A percentile compares a stretch with the other conserved stretches of the same genome.
Conservation (phyloP, 2,329 filamentous ascomycete species). For the Cryphonectria japonica region DNA sequence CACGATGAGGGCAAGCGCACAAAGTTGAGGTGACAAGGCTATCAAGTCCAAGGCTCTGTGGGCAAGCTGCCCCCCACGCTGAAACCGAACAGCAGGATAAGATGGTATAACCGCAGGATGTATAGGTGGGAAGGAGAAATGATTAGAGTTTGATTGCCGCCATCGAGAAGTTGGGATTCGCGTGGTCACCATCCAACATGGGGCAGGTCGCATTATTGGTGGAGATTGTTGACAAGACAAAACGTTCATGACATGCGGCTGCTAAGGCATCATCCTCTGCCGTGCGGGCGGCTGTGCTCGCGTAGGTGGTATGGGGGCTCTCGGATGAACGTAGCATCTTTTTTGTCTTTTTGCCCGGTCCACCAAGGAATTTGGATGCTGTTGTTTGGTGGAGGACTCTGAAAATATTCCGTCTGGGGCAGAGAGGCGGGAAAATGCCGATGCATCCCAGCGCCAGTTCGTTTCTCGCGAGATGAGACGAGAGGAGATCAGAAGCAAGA, state of each 20-base stretch:
- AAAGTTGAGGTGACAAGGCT: not conserved
- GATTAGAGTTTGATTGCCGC: not conserved
- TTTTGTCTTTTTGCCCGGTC: not conserved
- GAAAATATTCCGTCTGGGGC: not conserved
- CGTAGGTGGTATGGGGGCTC: not conserved
- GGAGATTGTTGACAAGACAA: not conserved
- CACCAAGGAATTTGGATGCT: not conserved
- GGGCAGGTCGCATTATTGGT: slow-evolving; percentile 7
- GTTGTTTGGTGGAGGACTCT: not conserved
- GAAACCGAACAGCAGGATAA: not conserved
- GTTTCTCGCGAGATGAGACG: not conserved
- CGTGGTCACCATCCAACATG: not conserved
- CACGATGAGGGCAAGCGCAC: not conserved
- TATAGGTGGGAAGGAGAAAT: not conserved
- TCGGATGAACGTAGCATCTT: not conserved
- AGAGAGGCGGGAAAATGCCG: not conserved
- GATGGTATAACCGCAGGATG: not conserved
- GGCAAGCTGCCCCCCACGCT: not conserved
- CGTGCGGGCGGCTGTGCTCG: not conserved
- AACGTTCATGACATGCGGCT: not conserved
- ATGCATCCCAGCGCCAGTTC: not conserved
- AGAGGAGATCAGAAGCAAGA: not conserved
- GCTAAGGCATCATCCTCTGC: not conserved
- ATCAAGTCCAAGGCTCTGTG: not conserved
- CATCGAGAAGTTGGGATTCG: not conserved